Conservation (phyloP, 2,329 filamentous ascomycete species). For the Fusarium nanum region DNA sequence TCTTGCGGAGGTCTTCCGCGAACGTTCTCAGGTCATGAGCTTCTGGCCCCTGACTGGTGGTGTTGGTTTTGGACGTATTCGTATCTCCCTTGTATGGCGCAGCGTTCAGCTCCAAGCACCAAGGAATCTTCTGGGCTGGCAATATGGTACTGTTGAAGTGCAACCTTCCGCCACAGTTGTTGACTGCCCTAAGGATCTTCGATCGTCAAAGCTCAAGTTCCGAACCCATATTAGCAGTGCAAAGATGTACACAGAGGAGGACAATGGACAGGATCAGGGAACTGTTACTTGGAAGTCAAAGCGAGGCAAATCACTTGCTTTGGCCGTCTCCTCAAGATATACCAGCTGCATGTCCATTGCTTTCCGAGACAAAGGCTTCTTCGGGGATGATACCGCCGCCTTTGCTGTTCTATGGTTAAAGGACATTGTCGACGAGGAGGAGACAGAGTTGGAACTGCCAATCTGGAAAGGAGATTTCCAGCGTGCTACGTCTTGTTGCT, state of each 20-base stretch:
- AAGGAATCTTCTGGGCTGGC: slow-evolving; percentile 72
- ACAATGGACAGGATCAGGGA: slow-evolving; percentile 51
- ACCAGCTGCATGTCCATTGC: slow-evolving; percentile 66
- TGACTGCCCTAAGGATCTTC: slow-evolving; percentile 60
- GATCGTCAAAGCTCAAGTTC: slow-evolving; percentile 67
- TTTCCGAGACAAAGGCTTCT: slow-evolving; percentile 57
- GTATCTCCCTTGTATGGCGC: slow-evolving; percentile 79
- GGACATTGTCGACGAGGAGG: slow-evolving; percentile 75
- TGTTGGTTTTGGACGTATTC: slow-evolving; percentile 75
- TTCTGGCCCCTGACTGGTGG: slow-evolving; percentile 77
- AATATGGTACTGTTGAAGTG: slow-evolving; percentile 76
- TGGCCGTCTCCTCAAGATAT: slow-evolving; percentile 72
- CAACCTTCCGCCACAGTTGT: slow-evolving; percentile 60
- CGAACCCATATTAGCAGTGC: slow-evolving; percentile 66
- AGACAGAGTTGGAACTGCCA: slow-evolving; percentile 66
- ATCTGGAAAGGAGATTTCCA: slow-evolving; percentile 72
- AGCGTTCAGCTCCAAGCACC: slow-evolving; percentile 73
- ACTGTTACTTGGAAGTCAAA: slow-evolving; percentile 63
- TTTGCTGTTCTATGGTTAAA: slow-evolving; percentile 76
- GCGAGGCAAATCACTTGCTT: slow-evolving; percentile 55
- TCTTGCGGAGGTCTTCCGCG: slow-evolving; percentile 69
- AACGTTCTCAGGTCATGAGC: slow-evolving; percentile 72
- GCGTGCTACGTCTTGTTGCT: slow-evolving; percentile 60
- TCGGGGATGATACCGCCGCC: slow-evolving; percentile 66
- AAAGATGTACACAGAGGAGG: slow-evolving; percentile 64